Conservation (phyloP, 176 grass and related monocot species). For the Hordeum marinum region DNA sequence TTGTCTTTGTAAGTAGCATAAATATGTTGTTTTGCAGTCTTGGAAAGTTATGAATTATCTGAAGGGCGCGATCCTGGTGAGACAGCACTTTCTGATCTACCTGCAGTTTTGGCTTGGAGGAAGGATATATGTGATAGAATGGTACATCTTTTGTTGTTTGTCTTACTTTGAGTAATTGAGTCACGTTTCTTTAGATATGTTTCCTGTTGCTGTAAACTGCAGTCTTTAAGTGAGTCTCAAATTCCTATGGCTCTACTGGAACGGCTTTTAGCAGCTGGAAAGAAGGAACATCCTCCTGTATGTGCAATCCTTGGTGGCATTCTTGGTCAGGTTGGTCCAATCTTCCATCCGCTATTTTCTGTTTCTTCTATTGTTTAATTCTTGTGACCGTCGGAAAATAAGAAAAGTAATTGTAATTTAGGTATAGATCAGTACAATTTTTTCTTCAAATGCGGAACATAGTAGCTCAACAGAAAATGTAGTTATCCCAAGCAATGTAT, state of each 20-base stretch:
- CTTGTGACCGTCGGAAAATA: background rate
- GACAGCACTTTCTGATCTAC: conserved; percentile 55
- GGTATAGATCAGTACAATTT: background rate
- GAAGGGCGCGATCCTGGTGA: conserved; percentile 56
- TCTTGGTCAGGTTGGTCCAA: conserved; percentile 78
- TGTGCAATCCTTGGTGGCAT: conserved; percentile 96
- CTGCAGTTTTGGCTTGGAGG: conserved; percentile 54
- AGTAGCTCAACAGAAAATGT: background rate
- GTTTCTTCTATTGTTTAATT: background rate
- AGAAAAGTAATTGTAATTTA: background rate
- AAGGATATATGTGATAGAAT: conserved; percentile 78
- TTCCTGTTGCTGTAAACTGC: conserved; percentile 30
- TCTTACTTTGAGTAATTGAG: background rate
- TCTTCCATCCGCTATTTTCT: background rate
- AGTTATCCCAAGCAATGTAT: background rate
- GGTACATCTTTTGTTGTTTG: conserved; percentile 11
- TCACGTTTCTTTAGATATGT: background rate
- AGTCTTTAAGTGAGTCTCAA: conserved; percentile 81
- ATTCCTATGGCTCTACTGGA: conserved; percentile 59
- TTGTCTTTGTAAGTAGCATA: background rate
- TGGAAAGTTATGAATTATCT: conserved; percentile 76
- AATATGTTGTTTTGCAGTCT: conserved; percentile 31
- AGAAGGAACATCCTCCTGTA: conserved; percentile 75
- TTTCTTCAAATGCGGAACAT: background rate
- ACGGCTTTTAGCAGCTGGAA: conserved; percentile 62